Evolutionary conservation across 495 filamentous ascomycete genomes (phyloP).

Genomic region (Barbatosphaeria neglecta): DNA sequence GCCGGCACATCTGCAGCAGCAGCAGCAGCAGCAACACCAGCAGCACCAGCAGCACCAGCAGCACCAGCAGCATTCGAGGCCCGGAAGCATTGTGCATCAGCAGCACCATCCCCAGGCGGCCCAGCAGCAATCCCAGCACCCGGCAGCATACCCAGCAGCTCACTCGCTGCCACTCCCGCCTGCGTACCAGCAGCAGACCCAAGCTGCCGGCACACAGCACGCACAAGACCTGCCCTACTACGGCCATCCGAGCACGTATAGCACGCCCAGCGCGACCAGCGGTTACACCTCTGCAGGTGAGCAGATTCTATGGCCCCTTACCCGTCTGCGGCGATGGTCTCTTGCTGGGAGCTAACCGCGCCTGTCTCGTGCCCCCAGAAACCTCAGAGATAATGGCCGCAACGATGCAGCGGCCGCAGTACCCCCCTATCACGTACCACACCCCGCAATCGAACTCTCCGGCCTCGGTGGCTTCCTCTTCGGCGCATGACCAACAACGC

Average conservation of each 20-base stretch:
- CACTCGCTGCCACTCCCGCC: slow-evolving; percentile 26
- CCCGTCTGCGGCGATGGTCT: too few species aligned
- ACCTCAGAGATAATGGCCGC: slow-evolving; percentile 89
- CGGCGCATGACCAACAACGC: slow-evolving; percentile 79
- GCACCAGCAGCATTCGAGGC: slow-evolving; percentile 49
- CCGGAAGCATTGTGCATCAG: slow-evolving; percentile 53
- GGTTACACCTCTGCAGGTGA: slow-evolving; percentile 73
- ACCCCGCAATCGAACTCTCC: slow-evolving; percentile 94
- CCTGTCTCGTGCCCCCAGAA: slow-evolving; percentile 43
- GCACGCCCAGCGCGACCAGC: slow-evolving; percentile 54
- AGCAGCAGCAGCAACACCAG: slow-evolving; percentile 34
- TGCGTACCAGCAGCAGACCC: slow-evolving; percentile 31
- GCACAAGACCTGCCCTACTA: slow-evolving; percentile 63
- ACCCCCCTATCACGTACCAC: slow-evolving; percentile 83
- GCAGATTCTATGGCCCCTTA: too few species aligned
- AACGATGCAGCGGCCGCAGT: slow-evolving; percentile 71
- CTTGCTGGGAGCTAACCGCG: slow-evolving; percentile 21
- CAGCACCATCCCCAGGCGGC: slow-evolving; percentile 47
- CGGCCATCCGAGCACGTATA: slow-evolving; percentile 61
- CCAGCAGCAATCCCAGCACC: slow-evolving; percentile 35
- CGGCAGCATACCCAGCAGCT: slow-evolving; percentile 46
- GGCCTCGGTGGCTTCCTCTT: slow-evolving; percentile 86
- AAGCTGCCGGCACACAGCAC: slow-evolving; percentile 42
- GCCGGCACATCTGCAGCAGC: too few species aligned
- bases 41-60: slow-evolving; percentile 44